Evolutionary conservation across 2,329 filamentous ascomycete species (phyloP).

Genomic region (Clonostachys byssicola): DNA sequence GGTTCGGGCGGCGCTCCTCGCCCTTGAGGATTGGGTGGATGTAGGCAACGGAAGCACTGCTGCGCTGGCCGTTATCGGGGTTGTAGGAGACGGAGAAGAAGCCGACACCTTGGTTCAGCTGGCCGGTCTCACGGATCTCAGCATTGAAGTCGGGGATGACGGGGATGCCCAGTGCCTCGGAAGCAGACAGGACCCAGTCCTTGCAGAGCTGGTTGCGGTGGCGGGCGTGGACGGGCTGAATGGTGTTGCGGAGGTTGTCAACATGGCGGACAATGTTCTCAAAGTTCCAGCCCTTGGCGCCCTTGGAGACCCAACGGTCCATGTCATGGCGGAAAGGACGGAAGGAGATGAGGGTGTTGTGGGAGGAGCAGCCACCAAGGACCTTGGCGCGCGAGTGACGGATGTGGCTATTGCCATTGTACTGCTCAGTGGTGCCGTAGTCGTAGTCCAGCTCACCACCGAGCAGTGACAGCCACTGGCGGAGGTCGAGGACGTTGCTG

Average conservation of each 20-base stretch:
- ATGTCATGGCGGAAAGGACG: slow-evolving; percentile 86
- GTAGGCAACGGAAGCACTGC: slow-evolving; percentile 85
- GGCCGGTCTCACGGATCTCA: slow-evolving; percentile 70
- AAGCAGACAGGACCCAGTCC: slow-evolving; percentile 84
- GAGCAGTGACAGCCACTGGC: slow-evolving; percentile 80
- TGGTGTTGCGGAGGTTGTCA: slow-evolving; percentile 83
- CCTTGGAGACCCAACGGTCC: slow-evolving; percentile 76
- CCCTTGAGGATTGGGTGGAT: slow-evolving; percentile 87
- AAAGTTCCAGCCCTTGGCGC: slow-evolving; percentile 83
- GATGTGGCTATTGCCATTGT: slow-evolving; percentile 88
- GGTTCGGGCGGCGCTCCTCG: slow-evolving; percentile 76
- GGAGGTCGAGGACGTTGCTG: slow-evolving; percentile 79
- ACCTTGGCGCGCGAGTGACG: slow-evolving; percentile 91
- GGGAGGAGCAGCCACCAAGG: slow-evolving; percentile 85
- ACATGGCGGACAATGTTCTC: slow-evolving; percentile 77
- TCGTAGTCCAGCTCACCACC: slow-evolving; percentile 90
- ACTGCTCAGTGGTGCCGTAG: slow-evolving; percentile 85
- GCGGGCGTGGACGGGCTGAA: slow-evolving; percentile 80
- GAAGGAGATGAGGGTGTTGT: slow-evolving; percentile 94
- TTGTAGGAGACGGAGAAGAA: slow-evolving; percentile 93
- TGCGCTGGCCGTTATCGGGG: slow-evolving; percentile 79
- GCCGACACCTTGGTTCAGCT: slow-evolving; percentile 72
- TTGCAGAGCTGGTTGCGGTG: slow-evolving; percentile 89
- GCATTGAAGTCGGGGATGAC: slow-evolving; percentile 83
- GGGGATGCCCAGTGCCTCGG: slow-evolving; percentile 74